Conservation (phyloP, 1,139 yeast species). For the Sugiyamaella xylanicola region DNA sequence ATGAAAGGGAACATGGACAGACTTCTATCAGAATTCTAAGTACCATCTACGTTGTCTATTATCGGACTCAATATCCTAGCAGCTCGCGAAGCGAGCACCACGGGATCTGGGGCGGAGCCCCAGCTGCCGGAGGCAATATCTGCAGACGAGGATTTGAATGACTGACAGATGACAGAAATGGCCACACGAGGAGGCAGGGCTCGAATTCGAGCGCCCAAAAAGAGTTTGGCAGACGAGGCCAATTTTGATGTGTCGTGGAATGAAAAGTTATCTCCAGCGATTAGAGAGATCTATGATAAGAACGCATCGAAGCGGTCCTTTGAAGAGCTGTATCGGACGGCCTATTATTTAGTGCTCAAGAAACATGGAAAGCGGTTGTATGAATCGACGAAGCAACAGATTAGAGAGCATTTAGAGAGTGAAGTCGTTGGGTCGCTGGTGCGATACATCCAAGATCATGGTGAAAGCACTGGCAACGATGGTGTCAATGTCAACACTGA, state of each 20-base stretch:
- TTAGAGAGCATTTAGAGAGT: constrained; percentile 53
- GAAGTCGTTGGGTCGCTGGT: constrained; percentile 34
- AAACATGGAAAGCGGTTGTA: constrained; percentile 74
- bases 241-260: constrained; percentile 75
- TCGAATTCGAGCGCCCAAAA: constrained; percentile 31
- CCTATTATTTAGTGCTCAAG: constrained; percentile 75
- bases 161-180: too few relatives aligned
- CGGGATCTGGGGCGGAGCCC: not conserved
- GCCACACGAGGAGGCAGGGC: constrained; percentile 28
- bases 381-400: constrained; percentile 57
- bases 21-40: too few relatives aligned
- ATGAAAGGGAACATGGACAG: too few relatives aligned
- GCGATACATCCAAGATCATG: constrained; percentile 20
- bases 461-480: not conserved
- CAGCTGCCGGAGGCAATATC: not conserved
- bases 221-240: constrained; percentile 38
- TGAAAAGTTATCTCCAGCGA: constrained; percentile 64
- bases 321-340: constrained; percentile 80
- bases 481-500: not conserved
- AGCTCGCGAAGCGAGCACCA: not conserved
- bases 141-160: too few relatives aligned
- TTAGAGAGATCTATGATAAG: constrained; percentile 70
- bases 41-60: not conserved
- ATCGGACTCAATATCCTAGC: not conserved
- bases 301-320: constrained; percentile 78